These are phyloP conservation scores for Russula sp. DNA, from an alignment of 768 basidiomycete genomes.

Conservation along the genomic window DNA sequence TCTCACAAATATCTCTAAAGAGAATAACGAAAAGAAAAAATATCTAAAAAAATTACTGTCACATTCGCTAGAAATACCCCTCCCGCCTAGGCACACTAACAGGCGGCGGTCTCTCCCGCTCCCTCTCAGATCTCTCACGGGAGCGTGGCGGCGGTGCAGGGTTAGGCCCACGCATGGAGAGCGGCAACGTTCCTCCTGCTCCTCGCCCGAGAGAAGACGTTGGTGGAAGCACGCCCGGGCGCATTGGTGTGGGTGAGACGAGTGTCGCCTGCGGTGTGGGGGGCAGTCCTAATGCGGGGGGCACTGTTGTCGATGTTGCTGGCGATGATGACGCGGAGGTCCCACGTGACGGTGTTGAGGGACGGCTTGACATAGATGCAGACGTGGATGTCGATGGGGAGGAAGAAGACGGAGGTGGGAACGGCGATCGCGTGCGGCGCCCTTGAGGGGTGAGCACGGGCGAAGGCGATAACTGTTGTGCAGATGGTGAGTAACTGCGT, in stretches of 20 bases:
- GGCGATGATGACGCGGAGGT: background rate
- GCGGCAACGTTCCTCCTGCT: background rate
- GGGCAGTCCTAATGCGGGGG: background rate
- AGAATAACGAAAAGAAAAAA: background rate
- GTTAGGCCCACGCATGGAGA: constrained; percentile 31
- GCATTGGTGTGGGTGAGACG: constrained; percentile 15
- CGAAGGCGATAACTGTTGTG: constrained; percentile 4
- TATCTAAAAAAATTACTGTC: background rate
- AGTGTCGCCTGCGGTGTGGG: background rate
- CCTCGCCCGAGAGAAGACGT: background rate
- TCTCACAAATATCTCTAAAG: too few species aligned
- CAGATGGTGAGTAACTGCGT: constrained; percentile 1
- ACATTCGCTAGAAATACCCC: constrained; percentile 54
- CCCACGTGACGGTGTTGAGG: constrained; percentile 8
- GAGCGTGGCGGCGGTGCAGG: constrained; percentile 67
- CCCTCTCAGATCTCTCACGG: constrained; percentile 51
- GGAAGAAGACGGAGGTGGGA: constrained; percentile 16
- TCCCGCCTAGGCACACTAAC: constrained; percentile 55
- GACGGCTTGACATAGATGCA: constrained; percentile 14
- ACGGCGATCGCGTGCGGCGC: constrained; percentile 18
- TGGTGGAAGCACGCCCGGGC: constrained; percentile 5
- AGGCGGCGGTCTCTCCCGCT: constrained; percentile 44
- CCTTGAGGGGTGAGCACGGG: constrained; percentile 9
- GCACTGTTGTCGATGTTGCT: background rate
- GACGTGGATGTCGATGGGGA: background rate